These are phyloP conservation scores for Suillus subluteus DNA, from an alignment of 768 basidiomycete species.

Conservation along the genomic window DNA sequence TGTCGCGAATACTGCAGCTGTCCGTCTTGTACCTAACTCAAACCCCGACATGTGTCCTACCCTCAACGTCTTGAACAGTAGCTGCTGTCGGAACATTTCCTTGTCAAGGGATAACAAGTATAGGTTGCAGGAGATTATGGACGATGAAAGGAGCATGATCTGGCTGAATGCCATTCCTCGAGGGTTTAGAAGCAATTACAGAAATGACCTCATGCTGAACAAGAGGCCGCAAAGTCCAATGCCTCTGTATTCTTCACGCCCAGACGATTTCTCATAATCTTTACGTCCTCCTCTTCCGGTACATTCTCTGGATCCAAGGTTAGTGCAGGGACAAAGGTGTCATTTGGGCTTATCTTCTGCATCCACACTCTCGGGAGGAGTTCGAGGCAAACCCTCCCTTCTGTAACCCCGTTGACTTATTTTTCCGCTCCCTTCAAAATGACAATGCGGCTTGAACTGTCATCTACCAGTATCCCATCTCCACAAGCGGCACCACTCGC, in stretches of 20 bases:
- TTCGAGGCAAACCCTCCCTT: constrained; percentile 36
- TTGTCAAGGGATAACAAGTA: constrained; percentile 32
- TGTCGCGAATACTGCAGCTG: constrained; percentile 24
- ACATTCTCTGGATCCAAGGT: neutral
- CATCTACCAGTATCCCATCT: constrained; percentile 31
- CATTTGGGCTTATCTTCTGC: neutral
- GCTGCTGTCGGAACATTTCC: neutral
- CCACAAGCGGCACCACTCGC: constrained; percentile 29
- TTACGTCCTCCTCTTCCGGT: neutral
- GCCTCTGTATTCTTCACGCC: neutral
- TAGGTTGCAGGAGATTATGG: constrained; percentile 24
- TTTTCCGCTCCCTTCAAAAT: constrained; percentile 32
- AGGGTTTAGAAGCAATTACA: constrained; percentile 20
- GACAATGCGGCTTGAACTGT: constrained; percentile 21
- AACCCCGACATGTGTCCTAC: constrained; percentile 17
- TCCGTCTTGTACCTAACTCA: constrained; percentile 20
- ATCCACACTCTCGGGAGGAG: constrained; percentile 10
- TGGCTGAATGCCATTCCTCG: constrained; percentile 24
- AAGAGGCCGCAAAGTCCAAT: constrained; percentile 21
- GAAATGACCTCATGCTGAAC: constrained; percentile 20
- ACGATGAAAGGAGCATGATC: constrained; percentile 23
- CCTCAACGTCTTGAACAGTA: too few species aligned
- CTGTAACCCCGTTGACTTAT: constrained; percentile 32
- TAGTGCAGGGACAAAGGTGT: neutral
- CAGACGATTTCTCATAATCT: neutral